Conservation (phyloP, 2,329 filamentous ascomycete species). For the Thelonectria rubi region DNA sequence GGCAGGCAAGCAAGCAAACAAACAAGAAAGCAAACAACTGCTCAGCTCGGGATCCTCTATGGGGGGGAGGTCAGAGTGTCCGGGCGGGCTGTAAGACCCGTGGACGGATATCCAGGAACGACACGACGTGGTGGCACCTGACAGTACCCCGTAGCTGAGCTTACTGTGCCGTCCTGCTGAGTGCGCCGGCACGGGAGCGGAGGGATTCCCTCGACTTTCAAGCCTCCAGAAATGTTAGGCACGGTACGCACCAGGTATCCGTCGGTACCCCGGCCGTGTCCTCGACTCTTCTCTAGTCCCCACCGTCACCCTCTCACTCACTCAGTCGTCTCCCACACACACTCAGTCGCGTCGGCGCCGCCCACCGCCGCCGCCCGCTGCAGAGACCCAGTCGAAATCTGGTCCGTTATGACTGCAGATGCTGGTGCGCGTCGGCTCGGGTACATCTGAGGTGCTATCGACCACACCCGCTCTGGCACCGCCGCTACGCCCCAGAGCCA, state of each 20-base stretch:
- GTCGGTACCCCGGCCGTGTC: too few relatives aligned
- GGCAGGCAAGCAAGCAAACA: background rate
- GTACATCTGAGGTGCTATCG: conserved; percentile 4
- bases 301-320: too few relatives aligned
- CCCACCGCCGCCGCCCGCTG: conserved; percentile 28
- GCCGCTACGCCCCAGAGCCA: conserved; percentile 24
- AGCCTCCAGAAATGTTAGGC: background rate
- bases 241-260: background rate
- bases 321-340: too few relatives aligned
- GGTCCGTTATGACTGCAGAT: conserved; percentile 12
- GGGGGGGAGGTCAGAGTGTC: background rate
- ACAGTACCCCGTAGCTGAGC: background rate
- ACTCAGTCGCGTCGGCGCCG: conserved; percentile 11
- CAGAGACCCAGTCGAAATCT: conserved; percentile 4
- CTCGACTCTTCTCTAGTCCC: too few relatives aligned
- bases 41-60: background rate
- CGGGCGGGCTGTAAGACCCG: background rate
- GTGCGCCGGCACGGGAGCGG: too few relatives aligned
- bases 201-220: background rate
- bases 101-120: background rate
- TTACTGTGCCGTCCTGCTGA: too few relatives aligned
- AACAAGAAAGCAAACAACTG: background rate
- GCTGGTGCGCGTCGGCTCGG: background rate
- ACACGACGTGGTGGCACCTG: background rate
- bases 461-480: conserved; percentile 18